Evolutionary conservation across 2,329 filamentous ascomycete genomes (phyloP), one percentile per base, ranked within the genome.

Genomic region (Scedosporium minutisporum): DNA sequence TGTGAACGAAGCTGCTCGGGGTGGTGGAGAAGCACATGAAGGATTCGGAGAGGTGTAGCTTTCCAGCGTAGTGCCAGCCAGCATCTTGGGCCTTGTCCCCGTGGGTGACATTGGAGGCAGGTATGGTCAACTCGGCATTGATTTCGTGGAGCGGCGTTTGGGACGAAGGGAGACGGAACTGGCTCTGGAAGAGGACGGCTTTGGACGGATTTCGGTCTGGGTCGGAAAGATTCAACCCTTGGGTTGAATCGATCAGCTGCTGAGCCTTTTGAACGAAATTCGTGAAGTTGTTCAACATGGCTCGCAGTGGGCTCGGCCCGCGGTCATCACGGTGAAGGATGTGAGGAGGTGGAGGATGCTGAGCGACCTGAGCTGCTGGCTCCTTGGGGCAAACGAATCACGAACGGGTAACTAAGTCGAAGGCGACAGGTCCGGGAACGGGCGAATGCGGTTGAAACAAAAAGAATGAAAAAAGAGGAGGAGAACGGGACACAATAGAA

Each of bases 1-100:
- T 87, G 66, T 87, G 87, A 51, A 90, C 75, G 75, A 97, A 97
- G 77, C 91, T 96, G 9, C 91, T 90, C 16, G 91, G 87, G 61
- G 95, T 91, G 6, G 95, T 97, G 0, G 93, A 97, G 79, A 99
- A 99, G 81, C 93, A 97, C 69, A 99, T 86, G 76, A 90, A 99
- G 68, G 90, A 85, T 77, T 99, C 93, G 74, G 92, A 97, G 66
- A 99, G 80, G 73, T 99, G 93, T 61, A 99, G 84, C 75, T 93
- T 93, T 60, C 95, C 95, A 25, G 88, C 87, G 78, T 99, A 97
- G 72, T 93, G 90, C 76, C 89, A 96, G 68, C 91, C 91, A 68
- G 85, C 82, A 64, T 87, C 86, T 62, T 84, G 84, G 66, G 87
- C 83, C 74, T 87, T 87, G 68, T 91, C 89, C 65, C 88, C 87